phyloP scores from a whole-genome alignment of 305 asterid genomes.

The Nicotiana rustica region DNA sequence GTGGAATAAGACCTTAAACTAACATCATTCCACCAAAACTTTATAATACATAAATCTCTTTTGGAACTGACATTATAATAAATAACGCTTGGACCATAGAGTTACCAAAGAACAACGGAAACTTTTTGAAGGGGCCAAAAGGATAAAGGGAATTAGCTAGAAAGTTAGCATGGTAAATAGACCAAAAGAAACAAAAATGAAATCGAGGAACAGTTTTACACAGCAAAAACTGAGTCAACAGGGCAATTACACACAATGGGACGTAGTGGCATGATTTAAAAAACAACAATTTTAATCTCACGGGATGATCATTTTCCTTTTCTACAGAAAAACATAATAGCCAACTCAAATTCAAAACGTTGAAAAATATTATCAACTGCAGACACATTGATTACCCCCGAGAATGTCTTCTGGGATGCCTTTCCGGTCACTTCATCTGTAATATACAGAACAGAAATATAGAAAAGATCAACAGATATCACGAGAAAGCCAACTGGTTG shows the following conservation, averaged over 20 bases:
- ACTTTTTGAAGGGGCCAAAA: conserved; percentile 5
- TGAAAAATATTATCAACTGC: not conserved
- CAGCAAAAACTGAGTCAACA: not conserved
- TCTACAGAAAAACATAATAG: conserved; percentile 8
- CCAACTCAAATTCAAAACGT: not conserved
- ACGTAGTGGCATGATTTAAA: not conserved
- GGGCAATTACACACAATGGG: not conserved
- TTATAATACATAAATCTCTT: conserved; percentile 1
- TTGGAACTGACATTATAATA: not conserved
- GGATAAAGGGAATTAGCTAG: conserved; percentile 5
- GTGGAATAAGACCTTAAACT: conserved; percentile 35
- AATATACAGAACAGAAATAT: conserved; percentile 30
- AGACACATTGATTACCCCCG: conserved; percentile 52
- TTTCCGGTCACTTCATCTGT: conserved; percentile 60
- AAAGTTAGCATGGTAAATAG: not conserved
- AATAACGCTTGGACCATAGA: not conserved
- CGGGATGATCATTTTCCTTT: not conserved
- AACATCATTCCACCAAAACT: not conserved
- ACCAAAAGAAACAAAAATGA: not conserved
- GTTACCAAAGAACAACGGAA: not conserved
- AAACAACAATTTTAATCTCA: not conserved
- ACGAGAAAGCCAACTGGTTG: conserved; percentile 9
- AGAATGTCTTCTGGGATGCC: conserved; percentile 49
- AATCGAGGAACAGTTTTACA: conserved; percentile 12
- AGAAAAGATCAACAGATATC: conserved; percentile 26